Evolutionary conservation across 208 protist genomes (phyloP).

Genomic region (Acanthamoeba castellanii): DNA sequence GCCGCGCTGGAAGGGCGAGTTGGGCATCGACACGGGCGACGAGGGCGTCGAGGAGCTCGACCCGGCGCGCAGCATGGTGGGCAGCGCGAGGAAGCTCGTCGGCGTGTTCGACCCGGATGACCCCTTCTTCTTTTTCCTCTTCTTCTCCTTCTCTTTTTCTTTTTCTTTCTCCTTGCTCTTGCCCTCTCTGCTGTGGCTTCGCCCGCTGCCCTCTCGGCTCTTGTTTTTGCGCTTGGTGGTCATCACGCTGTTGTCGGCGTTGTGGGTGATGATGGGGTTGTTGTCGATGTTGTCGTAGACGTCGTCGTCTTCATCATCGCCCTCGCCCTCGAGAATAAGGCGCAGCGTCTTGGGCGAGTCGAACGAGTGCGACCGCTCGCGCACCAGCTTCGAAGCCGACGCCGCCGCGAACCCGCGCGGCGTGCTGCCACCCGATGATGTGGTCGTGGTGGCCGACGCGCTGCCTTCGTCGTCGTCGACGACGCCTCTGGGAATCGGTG

Average conservation of each 20-base stretch:
- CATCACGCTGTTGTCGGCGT: background rate
- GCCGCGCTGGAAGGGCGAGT: background rate
- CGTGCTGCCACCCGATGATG: background rate
- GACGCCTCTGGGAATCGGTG: background rate
- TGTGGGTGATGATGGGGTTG: background rate
- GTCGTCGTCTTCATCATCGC: background rate
- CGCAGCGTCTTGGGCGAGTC: constrained; percentile 1
- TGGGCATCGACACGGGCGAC: constrained; percentile 18
- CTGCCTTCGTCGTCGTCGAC: background rate
- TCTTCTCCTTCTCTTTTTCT: background rate
- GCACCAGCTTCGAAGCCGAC: background rate
- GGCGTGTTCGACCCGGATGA: background rate
- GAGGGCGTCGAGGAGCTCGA: background rate
- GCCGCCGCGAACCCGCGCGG: too few relatives aligned
- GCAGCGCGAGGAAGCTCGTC: background rate
- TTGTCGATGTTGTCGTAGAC: background rate
- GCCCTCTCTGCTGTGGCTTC: background rate
- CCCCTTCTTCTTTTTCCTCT: background rate
- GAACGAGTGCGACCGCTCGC: constrained; percentile 4
- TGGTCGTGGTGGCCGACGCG: too few relatives aligned
- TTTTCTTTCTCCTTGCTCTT: constrained; percentile 28
- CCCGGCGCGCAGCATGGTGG: background rate
- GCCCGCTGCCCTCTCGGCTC: background rate
- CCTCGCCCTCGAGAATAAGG: background rate
- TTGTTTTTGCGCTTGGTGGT: background rate